These are phyloP conservation scores for Limonium bicolor DNA, from an alignment of 148 eudicot genomes.

Conservation along the genomic window DNA sequence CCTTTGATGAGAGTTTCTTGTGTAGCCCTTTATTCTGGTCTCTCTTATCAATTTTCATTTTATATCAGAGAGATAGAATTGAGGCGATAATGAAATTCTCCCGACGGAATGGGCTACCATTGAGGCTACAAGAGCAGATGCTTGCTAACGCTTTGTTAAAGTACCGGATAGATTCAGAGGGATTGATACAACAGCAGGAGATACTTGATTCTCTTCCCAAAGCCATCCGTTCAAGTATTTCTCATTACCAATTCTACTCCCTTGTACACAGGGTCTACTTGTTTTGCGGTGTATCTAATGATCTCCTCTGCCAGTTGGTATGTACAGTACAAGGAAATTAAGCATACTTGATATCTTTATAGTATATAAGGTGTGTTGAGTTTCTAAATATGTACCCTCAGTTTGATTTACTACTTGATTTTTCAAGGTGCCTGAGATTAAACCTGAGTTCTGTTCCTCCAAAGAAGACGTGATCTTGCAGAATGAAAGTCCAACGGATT, in stretches of 20 bases:
- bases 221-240: constrained; percentile 67
- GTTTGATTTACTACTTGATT: neutral
- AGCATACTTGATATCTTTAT: no score
- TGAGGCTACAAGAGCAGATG: constrained; percentile 74
- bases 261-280: constrained; percentile 62
- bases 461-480: constrained; percentile 77
- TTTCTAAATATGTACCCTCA: no score
- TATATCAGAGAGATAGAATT: constrained; percentile 57
- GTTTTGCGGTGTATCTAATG: constrained; percentile 62
- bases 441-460: constrained; percentile 75
- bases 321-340: no score
- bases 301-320: constrained; percentile 86
- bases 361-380: no score
- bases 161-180: constrained; percentile 70
- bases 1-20: neutral
- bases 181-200: constrained; percentile 80
- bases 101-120: constrained; percentile 47
- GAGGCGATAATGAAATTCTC: constrained; percentile 72
- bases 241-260: constrained; percentile 50
- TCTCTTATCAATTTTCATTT: no score
- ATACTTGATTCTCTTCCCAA: constrained; percentile 68
- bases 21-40: no score
- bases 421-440: constrained; percentile 80
- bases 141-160: constrained; percentile 60
- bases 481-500: constrained; percentile 79